Conservation (phyloP, 140 eudicot genomes). For the Stevia rebaudiana region DNA sequence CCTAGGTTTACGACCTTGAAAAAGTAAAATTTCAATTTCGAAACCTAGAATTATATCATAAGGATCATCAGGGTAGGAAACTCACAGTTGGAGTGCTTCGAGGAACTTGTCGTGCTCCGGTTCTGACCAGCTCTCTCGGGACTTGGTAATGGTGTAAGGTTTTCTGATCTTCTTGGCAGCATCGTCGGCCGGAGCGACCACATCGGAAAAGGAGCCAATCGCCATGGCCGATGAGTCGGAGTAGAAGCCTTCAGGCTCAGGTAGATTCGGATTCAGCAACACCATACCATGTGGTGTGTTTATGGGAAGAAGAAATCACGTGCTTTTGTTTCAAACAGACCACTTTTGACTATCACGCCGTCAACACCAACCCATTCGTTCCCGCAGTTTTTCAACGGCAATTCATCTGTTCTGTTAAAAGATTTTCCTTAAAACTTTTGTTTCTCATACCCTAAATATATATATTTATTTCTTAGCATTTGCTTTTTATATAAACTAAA, state of each 20-base stretch:
- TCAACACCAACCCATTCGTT: no score
- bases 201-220: no score
- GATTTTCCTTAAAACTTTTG: no score
- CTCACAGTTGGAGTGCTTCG: conserved; percentile 85
- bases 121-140: conserved; percentile 83
- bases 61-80: not conserved
- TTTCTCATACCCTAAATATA: no score
- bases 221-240: conserved; percentile 50
- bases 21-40: not conserved
- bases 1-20: not conserved
- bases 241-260: conserved; percentile 43
- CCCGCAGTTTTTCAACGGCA: no score
- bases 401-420: no score
- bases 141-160: conserved; percentile 77
- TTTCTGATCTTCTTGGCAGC: conserved; percentile 54
- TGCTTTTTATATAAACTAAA: no score
- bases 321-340: conserved; percentile 13
- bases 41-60: conserved; percentile 9
- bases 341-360: not conserved
- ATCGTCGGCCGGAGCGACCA: conserved; percentile 42
- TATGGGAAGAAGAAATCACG: not conserved
- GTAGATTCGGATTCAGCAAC: conserved; percentile 34
- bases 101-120: conserved; percentile 87
- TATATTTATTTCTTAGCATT: no score
- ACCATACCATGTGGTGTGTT: conserved; percentile 37